phyloP scores from a whole-genome alignment of 306 rosid species.

The Lathyrus aphaca region DNA sequence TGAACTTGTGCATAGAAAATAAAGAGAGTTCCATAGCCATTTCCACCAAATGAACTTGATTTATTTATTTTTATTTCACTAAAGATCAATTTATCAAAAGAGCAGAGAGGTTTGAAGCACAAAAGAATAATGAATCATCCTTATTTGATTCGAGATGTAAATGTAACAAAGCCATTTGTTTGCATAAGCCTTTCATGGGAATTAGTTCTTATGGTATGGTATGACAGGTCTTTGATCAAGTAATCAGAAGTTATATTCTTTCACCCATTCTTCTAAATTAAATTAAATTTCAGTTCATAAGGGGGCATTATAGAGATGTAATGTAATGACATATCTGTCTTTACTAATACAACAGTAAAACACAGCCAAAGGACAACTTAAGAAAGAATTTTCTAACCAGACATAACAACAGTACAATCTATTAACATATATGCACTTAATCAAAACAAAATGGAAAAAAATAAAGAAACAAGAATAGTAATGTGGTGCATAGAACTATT shows the following conservation, averaged over 20 bases:
- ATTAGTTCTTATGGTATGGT: slow-evolving; percentile 10
- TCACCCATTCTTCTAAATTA: slow-evolving; percentile 2
- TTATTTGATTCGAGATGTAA: not conserved
- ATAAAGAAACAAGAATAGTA: not conserved
- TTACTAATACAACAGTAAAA: slow-evolving; percentile 22
- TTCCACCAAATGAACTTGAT: slow-evolving; percentile 22
- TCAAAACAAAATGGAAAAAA: slow-evolving; percentile 14
- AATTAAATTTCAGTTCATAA: not conserved
- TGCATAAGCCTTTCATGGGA: not conserved
- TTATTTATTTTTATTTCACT: not conserved
- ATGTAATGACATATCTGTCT: not conserved
- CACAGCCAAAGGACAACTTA: slow-evolving; percentile 18
- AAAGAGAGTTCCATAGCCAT: slow-evolving; percentile 14
- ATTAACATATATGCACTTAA: not conserved
- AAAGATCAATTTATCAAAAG: slow-evolving; percentile 29
- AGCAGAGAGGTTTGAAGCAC: not conserved
- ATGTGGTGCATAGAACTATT: not conserved
- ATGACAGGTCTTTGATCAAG: not conserved
- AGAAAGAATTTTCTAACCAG: slow-evolving; percentile 11
- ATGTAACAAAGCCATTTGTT: slow-evolving; percentile 1
- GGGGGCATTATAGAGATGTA: slow-evolving; percentile 11
- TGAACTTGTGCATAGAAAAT: not conserved
- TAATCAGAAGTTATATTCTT: not conserved
- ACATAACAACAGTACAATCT: slow-evolving; percentile 22
- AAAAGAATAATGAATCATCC: not conserved